Conservation (phyloP, 192 early-diverging fungal species). For the Podila epigama region DNA sequence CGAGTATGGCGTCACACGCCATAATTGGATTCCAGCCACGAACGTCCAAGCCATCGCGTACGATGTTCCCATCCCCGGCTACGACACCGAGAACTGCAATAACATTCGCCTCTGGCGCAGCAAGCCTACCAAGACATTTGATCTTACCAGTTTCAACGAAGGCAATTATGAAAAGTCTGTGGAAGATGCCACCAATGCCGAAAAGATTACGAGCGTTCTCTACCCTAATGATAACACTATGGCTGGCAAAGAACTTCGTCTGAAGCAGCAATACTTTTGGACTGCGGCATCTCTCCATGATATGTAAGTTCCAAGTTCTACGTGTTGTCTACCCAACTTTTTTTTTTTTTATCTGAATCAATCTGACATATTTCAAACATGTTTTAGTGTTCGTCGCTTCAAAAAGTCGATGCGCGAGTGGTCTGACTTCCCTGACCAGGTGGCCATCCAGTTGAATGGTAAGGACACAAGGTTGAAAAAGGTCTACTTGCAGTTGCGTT, state of each 20-base stretch:
- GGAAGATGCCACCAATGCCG: constrained; percentile 89
- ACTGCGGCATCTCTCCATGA: constrained; percentile 89
- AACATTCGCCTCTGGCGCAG: constrained; percentile 98
- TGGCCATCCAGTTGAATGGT: constrained; percentile 96
- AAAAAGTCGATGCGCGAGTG: constrained; percentile 85
- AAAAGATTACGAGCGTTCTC: constrained; percentile 93
- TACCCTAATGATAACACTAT: constrained; percentile 99
- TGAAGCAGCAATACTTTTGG: constrained; percentile 99
- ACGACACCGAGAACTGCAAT: constrained; percentile 91
- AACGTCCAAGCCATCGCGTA: constrained; percentile 93
- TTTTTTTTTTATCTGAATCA: not conserved
- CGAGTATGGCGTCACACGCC: constrained; percentile 68
- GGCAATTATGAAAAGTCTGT: constrained; percentile 95
- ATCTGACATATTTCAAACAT: not conserved
- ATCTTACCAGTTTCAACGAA: constrained; percentile 84
- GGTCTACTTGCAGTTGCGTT: not conserved
- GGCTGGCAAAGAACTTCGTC: constrained; percentile 94
- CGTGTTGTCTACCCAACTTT: not conserved
- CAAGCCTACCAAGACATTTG: constrained; percentile 90
- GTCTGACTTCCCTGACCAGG: constrained; percentile 90
- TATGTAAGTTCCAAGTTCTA: constrained; percentile 48
- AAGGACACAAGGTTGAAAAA: not conserved
- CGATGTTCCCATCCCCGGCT: constrained; percentile 97
- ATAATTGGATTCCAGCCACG: constrained; percentile 87
- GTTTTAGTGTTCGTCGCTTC: constrained; percentile 84